Evolutionary conservation across 305 asterid species (phyloP).

Genomic region (Solanum hybrid): DNA sequence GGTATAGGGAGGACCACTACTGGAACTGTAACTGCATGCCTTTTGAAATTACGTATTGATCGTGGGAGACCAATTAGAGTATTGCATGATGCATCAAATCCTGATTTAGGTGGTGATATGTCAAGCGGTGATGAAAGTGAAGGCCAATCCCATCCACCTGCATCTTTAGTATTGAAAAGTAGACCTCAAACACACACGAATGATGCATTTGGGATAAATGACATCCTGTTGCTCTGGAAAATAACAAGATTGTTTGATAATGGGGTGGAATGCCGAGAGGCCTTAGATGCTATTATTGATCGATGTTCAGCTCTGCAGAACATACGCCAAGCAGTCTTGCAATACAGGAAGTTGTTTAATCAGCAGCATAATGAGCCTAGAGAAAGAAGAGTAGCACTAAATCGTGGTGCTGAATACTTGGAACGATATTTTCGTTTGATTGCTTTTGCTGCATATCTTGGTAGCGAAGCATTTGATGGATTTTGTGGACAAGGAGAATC

Average conservation of each 20-base stretch:
- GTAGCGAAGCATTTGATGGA: conserved; percentile 97
- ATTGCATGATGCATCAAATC: conserved; percentile 40
- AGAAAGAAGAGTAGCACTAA: conserved; percentile 92
- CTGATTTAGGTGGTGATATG: conserved; percentile 26
- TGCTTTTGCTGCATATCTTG: conserved; percentile 98
- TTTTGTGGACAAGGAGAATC: conserved; percentile 79
- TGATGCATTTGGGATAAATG: conserved; percentile 86
- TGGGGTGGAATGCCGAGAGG: conserved; percentile 96
- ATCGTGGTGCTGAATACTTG: conserved; percentile 98
- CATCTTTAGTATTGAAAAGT: conserved; percentile 28
- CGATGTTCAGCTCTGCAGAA: conserved; percentile 96
- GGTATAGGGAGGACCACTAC: conserved; percentile 99
- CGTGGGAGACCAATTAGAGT: conserved; percentile 79
- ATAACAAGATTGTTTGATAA: conserved; percentile 95
- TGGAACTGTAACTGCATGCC: conserved; percentile 96
- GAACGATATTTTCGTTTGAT: conserved; percentile 96
- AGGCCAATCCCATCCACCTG: conserved; percentile 31
- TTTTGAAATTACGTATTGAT: conserved; percentile 83
- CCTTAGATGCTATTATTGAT: conserved; percentile 85
- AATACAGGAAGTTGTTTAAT: conserved; percentile 79
- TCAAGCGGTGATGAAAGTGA: conserved; percentile 54
- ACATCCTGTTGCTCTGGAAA: conserved; percentile 85
- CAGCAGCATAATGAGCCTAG: conserved; percentile 95
- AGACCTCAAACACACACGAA: conserved; percentile 39
- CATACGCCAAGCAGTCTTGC: conserved; percentile 95